Evolutionary conservation across 1,284 basidiomycete genomes (phyloP).

Genomic region (Leccinum huronense): DNA sequence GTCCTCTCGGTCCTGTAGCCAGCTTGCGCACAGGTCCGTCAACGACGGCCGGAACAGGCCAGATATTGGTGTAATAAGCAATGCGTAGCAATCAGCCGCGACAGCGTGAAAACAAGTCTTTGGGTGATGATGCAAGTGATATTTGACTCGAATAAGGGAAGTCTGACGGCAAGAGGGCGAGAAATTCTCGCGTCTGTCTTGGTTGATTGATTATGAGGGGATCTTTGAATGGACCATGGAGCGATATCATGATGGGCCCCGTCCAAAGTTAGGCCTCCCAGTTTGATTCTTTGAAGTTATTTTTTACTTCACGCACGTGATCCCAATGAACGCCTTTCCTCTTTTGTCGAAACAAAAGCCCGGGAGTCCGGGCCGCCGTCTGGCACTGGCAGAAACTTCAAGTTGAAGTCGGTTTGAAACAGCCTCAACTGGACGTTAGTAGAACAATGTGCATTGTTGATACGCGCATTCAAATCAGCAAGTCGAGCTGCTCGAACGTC

Average conservation of each 20-base stretch:
- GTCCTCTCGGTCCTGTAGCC: constrained; percentile 55
- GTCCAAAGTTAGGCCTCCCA: not conserved
- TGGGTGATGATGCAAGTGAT: constrained; percentile 33
- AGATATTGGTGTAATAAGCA: constrained; percentile 56
- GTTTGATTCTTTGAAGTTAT: not conserved
- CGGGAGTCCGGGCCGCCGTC: too few relatives aligned
- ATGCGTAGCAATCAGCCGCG: constrained; percentile 47
- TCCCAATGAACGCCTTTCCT: constrained; percentile 4
- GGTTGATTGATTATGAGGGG: constrained; percentile 53
- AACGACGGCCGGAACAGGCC: constrained; percentile 64
- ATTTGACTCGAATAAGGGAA: constrained; percentile 38
- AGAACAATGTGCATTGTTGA: too few relatives aligned
- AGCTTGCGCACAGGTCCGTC: constrained; percentile 68
- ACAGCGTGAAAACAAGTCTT: constrained; percentile 46
- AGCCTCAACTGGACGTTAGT: too few relatives aligned
- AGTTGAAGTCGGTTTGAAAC: too few relatives aligned
- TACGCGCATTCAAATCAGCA: too few relatives aligned
- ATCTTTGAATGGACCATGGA: not conserved
- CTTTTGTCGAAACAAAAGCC: too few relatives aligned
- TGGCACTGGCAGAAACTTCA: too few relatives aligned
- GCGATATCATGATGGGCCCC: constrained; percentile 16
- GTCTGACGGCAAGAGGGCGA: constrained; percentile 40
- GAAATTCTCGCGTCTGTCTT: constrained; percentile 47
- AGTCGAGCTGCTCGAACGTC: too few relatives aligned
- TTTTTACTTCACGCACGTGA: constrained; percentile 23